These are phyloP conservation scores for Violaceomyces palustris DNA, from an alignment of 1,284 basidiomycete genomes.

Conservation along the genomic window DNA sequence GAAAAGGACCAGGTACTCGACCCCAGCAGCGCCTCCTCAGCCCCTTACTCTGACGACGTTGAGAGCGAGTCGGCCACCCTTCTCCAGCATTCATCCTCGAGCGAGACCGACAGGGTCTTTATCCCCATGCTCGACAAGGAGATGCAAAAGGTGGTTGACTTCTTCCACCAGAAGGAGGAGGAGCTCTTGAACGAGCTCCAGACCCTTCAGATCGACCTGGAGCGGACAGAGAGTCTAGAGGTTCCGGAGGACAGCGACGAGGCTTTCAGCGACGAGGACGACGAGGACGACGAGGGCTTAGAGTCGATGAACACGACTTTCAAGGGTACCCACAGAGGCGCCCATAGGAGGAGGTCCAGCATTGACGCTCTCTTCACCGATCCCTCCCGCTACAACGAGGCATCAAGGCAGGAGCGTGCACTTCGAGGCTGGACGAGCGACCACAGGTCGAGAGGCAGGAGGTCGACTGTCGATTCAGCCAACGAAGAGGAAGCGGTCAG, in stretches of 20 bases:
- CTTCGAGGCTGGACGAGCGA: slow-evolving; percentile 14
- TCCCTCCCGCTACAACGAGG: slow-evolving; percentile 31
- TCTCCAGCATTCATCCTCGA: slow-evolving; percentile 18
- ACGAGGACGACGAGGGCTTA: slow-evolving; percentile 55
- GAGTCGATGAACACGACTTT: slow-evolving; percentile 28
- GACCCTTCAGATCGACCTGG: slow-evolving; percentile 33
- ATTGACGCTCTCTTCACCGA: slow-evolving; percentile 39
- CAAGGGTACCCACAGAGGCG: slow-evolving; percentile 17
- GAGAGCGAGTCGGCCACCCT: slow-evolving; percentile 46
- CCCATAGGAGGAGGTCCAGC: slow-evolving; percentile 29
- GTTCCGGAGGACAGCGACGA: slow-evolving; percentile 65
- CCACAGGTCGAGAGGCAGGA: not conserved
- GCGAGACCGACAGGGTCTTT: slow-evolving; percentile 42
- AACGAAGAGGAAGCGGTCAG: slow-evolving; percentile 10
- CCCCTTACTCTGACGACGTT: slow-evolving; percentile 18
- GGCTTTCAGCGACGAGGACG: slow-evolving; percentile 57
- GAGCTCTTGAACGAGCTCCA: slow-evolving; percentile 55
- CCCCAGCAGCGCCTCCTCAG: slow-evolving; percentile 11
- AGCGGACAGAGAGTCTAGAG: slow-evolving; percentile 36
- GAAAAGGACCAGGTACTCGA: slow-evolving; percentile 35
- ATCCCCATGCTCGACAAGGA: slow-evolving; percentile 69
- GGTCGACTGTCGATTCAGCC: slow-evolving; percentile 3
- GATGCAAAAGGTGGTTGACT: slow-evolving; percentile 72
- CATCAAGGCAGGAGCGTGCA: slow-evolving; percentile 22
- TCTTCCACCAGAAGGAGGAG: slow-evolving; percentile 64